Base-by-base conservation (phyloP, 495 filamentous ascomycete genomes). In the Daldinia grandis region DNA sequence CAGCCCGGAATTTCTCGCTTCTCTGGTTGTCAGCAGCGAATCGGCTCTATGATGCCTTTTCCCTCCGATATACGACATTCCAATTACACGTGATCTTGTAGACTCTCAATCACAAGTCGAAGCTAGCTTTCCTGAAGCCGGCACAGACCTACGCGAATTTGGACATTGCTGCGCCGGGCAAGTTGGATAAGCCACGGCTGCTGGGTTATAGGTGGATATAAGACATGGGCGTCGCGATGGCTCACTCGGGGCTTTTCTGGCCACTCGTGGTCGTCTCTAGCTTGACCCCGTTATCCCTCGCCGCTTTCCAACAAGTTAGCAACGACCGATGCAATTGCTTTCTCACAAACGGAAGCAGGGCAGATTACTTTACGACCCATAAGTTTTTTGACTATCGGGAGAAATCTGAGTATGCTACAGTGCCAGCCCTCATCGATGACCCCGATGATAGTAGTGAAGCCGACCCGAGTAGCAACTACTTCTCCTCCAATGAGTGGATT, bases 331-430 rank as follows among this genome's bases (percentile, higher is more conserved):
- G 85, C 70, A 74, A 77, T 67, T 87, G 85, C 66, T 87, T 79
- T 65, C 61, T 81, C 33, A 83, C 81, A 57, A 85, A 86, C 59
- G 83, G 78, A 21, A 79, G 77, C 35, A 78, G 79, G 37, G 47
- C 76, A 15, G 80, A 82, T 8, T 91, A 87, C 79, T 92, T 91
- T 76, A 82, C 81, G 21, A 80, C 87, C 71, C 88, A 92, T 80
- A 83, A 83, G 37, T 87, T 92, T 76, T 90, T 85, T 80, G 91
- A 93, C 79, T 93, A 89, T 74, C 87, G 90, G 40, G 81, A 82
- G 35, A 78, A 84, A 33, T 64, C 76, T 15, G 73, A 80, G n/a
- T 75, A 80, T 54, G 75, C 75, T 28, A 68, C 71, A 12, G 78
- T 78, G 14, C 84, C 83, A 8, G 30, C 66, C 4, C 67, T 81